Evolutionary conservation across 208 protist species (phyloP), one percentile per base, ranked within the genome.

Genomic region (Crithidia thermophila): DNA sequence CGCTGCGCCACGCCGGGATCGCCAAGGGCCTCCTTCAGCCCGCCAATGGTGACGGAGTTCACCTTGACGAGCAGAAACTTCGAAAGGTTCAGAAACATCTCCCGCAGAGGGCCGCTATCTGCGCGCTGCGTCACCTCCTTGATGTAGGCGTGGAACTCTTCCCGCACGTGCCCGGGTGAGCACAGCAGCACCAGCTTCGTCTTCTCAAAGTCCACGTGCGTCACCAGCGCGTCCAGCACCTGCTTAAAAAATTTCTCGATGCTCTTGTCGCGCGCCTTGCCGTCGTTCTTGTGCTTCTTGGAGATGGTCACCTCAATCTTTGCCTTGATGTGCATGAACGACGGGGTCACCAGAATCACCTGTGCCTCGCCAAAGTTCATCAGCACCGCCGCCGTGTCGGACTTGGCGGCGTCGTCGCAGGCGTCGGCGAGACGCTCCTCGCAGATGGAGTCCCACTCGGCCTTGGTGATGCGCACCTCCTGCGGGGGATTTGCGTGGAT

Each of bases 181-280:
- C 94, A 98, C 31, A 99, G 68, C 40, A 99, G 76, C 20, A 99
- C 52, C 61, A 96, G 70, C 69, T 98, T 98, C 27, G 98, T 88
- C 64, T 98, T 84, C 21, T 91, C 79, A 76, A 98, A 97, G 72
- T 98, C 81, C 2, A 99, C 70, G 75, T 99, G 88, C 11, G 81
- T 59, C 2, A 83, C 27, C 7, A 99, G 78, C 18, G 94, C 93
- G 57, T 98, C 82, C 8, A 98, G 57, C 0, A 96, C 75, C 40
- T 90, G 63, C 39, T 98, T 93, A 42, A 95, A 99, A 72, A 99
- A 99, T 10, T 84, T 78, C 16, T 86, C 61, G 53, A 98, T 85
- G 37, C 86, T 94, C 77, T 95, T 93, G 67, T 98, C 91, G 9
- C 91, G 84, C 18, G 87, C 70, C 2, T 79, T 85, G 14, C 89